Evolutionary conservation across 352 stramenopile species (phyloP).

Genomic region (Globisporangium echinulatum): DNA sequence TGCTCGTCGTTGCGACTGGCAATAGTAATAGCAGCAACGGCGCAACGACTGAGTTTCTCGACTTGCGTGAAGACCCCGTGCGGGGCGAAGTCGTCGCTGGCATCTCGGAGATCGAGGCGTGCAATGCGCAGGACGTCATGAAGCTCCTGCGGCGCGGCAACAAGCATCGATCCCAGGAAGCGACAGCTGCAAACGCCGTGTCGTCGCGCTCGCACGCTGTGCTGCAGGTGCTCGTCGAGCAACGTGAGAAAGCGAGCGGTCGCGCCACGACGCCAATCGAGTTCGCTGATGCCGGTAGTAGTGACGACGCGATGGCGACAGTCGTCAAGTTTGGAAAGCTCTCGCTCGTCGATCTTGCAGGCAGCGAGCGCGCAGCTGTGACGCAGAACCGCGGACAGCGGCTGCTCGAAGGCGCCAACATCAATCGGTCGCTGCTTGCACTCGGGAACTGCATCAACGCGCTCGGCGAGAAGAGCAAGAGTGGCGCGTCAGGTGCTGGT

Average conservation of each 20-base stretch:
- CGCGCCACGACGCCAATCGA: not conserved
- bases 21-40: not conserved
- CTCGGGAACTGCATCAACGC: conserved; percentile 93
- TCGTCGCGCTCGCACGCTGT: conserved; percentile 89
- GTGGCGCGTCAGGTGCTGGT: not conserved
- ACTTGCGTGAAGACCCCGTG: conserved; percentile 84
- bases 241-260: conserved; percentile 33
- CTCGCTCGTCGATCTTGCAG: conserved; percentile 87
- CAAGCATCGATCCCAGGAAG: conserved; percentile 82
- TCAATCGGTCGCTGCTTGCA: conserved; percentile 88
- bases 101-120: conserved; percentile 81
- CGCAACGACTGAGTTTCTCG: conserved; percentile 37
- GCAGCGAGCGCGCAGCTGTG: conserved; percentile 85
- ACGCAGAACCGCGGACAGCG: conserved; percentile 86
- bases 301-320: conserved; percentile 11
- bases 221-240: conserved; percentile 79
- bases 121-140: conserved; percentile 79
- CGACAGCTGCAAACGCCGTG: conserved; percentile 82
- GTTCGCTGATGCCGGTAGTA: not conserved
- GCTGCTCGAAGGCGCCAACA: conserved; percentile 89
- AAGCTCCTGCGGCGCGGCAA: conserved; percentile 82
- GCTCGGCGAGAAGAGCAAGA: conserved; percentile 62
- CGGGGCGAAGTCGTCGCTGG: conserved; percentile 78
- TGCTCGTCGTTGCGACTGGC: conserved; percentile 28
- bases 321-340: conserved; percentile 85